Percentiles rank a stretch among this genome's conserved stretches.
These are phyloP conservation scores for Juglanconis sp. DNA, from an alignment of 2,329 filamentous ascomycete genomes.

Conservation along the genomic window DNA sequence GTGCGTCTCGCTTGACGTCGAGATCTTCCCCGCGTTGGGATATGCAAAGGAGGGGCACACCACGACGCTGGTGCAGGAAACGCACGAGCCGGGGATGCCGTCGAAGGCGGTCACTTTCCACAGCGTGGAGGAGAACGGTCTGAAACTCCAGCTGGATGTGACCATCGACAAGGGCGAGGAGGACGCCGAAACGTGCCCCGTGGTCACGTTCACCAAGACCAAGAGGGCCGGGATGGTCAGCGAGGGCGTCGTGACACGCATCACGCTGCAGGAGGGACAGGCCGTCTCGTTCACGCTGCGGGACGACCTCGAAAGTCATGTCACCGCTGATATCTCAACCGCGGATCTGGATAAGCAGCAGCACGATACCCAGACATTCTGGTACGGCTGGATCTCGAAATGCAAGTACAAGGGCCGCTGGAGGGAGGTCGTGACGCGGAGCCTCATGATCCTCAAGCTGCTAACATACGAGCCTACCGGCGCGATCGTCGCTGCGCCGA, in stretches of 20 bases:
- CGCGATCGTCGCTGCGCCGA: slow-evolving; percentile 72
- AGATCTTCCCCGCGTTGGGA: slow-evolving; percentile 70
- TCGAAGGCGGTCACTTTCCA: slow-evolving; percentile 64
- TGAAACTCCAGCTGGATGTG: slow-evolving; percentile 64
- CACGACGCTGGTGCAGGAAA: slow-evolving; percentile 50
- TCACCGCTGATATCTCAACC: slow-evolving; percentile 56
- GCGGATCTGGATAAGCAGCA: slow-evolving; percentile 60
- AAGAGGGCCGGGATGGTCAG: slow-evolving; percentile 51
- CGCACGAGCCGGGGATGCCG: slow-evolving; percentile 35
- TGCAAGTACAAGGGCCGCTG: slow-evolving; percentile 70
- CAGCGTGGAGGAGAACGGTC: slow-evolving; percentile 35
- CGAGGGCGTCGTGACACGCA: slow-evolving; percentile 59
- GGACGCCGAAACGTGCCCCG: slow-evolving; percentile 44
- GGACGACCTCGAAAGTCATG: slow-evolving; percentile 56
- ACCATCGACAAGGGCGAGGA: slow-evolving; percentile 59
- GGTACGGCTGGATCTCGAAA: slow-evolving; percentile 70
- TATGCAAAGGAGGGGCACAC: slow-evolving; percentile 64
- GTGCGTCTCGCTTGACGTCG: slow-evolving; percentile 60
- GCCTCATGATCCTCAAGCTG: slow-evolving; percentile 71
- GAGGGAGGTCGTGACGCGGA: slow-evolving; percentile 65
- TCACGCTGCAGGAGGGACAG: slow-evolving; percentile 63
- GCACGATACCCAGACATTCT: slow-evolving; percentile 67
- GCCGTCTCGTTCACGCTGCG: slow-evolving; percentile 67
- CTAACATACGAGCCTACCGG: slow-evolving; percentile 76
- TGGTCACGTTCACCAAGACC: slow-evolving; percentile 53